Conservation (phyloP, 129 eudicot genomes). For the Dittrichia graveolens region DNA sequence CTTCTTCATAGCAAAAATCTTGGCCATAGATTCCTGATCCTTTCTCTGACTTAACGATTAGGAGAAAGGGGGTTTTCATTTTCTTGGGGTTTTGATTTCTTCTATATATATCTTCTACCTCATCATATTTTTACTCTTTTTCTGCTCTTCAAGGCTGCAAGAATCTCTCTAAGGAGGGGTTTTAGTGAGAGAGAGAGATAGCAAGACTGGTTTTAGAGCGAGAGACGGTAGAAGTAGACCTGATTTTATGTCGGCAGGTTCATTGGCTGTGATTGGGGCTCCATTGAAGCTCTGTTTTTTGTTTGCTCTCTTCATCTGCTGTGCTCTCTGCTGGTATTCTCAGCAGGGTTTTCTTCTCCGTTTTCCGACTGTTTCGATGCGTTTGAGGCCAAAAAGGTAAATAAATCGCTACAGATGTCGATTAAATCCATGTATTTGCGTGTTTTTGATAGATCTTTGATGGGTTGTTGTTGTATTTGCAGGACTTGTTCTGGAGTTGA, state of each 20-base stretch:
- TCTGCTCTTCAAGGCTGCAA: conserved; percentile 16
- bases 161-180: conserved; percentile 25
- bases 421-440: not conserved
- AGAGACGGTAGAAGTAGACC: conserved; percentile 22
- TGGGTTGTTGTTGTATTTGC: conserved; percentile 31
- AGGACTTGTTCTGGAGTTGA: conserved; percentile 98
- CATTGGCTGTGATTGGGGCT: conserved; percentile 60
- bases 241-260: conserved; percentile 78
- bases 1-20: conserved; percentile 30
- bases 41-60: conserved; percentile 17
- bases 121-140: conserved; percentile 37
- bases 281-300: conserved; percentile 51
- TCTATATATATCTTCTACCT: conserved; percentile 37
- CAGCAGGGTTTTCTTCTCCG: conserved; percentile 56
- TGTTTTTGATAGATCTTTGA: conserved; percentile 11
- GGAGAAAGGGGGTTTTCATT: conserved; percentile 22
- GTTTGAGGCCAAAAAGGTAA: conserved; percentile 98
- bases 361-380: conserved; percentile 83
- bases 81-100: conserved; percentile 14
- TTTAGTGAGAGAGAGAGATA: conserved; percentile 34
- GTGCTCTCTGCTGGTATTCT: conserved; percentile 51
- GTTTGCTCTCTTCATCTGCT: conserved; percentile 29
- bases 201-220: conserved; percentile 24
- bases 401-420: not conserved
- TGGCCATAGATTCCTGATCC: conserved; percentile 62